phyloP scores from a whole-genome alignment of 1,284 basidiomycete genomes.

The Prillingera fragicola region DNA sequence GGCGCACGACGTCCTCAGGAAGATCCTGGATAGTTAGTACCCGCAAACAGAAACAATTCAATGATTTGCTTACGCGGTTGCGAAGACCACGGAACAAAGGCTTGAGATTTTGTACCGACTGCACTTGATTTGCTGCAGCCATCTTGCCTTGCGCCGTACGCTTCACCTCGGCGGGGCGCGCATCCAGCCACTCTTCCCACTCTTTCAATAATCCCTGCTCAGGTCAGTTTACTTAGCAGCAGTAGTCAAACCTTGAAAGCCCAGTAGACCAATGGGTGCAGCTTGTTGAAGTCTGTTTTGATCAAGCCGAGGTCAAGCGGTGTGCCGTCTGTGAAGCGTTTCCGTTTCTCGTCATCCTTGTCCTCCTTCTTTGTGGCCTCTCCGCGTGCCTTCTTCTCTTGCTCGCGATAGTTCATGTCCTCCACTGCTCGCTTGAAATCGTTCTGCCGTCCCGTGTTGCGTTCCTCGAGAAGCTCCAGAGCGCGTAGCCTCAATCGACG shows the following conservation, averaged over 20 bases:
- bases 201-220: constrained; percentile 77
- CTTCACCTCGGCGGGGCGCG: constrained; percentile 75
- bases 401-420: constrained; percentile 61
- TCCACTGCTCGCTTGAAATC: constrained; percentile 92
- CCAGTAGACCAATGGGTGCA: constrained; percentile 97
- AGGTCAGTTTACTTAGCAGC: neutral
- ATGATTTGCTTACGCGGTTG: constrained; percentile 72
- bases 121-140: constrained; percentile 89
- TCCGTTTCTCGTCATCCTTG: constrained; percentile 6
- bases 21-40: constrained; percentile 56
- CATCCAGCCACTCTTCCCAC: constrained; percentile 91
- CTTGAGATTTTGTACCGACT: constrained; percentile 93
- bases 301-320: constrained; percentile 68
- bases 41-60: constrained; percentile 25
- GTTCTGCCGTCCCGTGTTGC: constrained; percentile 59
- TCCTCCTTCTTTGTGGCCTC: neutral
- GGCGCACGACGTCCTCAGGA: constrained; percentile 75
- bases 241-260: constrained; percentile 64
- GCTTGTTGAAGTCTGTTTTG: constrained; percentile 88
- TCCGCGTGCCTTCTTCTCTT: constrained; percentile 51
- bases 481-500: constrained; percentile 81
- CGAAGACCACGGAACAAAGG: constrained; percentile 88
- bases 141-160: constrained; percentile 85
- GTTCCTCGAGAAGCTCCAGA: constrained; percentile 87
- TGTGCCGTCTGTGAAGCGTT: constrained; percentile 8